These are phyloP conservation scores for Ophiostoma montium DNA, from an alignment of 2,329 filamentous ascomycete species.

Conservation along the genomic window DNA sequence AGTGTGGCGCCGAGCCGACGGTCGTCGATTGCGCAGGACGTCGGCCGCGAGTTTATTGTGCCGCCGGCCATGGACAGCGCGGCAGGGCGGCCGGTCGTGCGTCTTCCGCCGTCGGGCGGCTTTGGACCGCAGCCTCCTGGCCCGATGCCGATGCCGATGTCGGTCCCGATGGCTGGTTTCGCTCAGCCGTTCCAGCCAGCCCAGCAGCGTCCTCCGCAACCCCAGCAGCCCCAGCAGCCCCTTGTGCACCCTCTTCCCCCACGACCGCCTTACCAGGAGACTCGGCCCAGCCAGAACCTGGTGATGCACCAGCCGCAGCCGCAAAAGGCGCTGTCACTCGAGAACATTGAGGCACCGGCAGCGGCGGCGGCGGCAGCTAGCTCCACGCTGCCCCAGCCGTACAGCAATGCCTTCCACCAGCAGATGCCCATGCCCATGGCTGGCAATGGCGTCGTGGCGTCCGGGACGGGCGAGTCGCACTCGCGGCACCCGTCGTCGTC, in stretches of 20 bases:
- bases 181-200: neutral
- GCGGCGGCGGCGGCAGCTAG: conserved; percentile 24
- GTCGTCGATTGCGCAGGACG: conserved; percentile 59
- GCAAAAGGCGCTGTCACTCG: conserved; percentile 85
- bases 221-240: conserved; percentile 24
- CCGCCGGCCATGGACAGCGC: conserved; percentile 54
- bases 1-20: conserved; percentile 80
- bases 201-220: neutral
- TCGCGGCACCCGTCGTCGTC: conserved; percentile 28
- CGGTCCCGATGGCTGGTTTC: neutral
- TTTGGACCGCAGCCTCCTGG: neutral
- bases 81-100: conserved; percentile 55
- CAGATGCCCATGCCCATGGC: conserved; percentile 67
- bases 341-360: conserved; percentile 77
- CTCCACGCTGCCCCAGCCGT: conserved; percentile 4
- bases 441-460: conserved; percentile 30
- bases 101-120: conserved; percentile 53
- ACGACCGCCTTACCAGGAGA: conserved; percentile 44
- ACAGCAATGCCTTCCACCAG: conserved; percentile 56
- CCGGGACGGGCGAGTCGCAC: conserved; percentile 35
- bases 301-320: conserved; percentile 91
- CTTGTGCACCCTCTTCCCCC: conserved; percentile 45
- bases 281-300: conserved; percentile 32
- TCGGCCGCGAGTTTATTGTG: conserved; percentile 57
- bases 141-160: neutral